Percentiles rank a stretch among this genome's conserved stretches.
Conservation (phyloP, 2,329 filamentous ascomycete species). For the Didymella pomorum region DNA sequence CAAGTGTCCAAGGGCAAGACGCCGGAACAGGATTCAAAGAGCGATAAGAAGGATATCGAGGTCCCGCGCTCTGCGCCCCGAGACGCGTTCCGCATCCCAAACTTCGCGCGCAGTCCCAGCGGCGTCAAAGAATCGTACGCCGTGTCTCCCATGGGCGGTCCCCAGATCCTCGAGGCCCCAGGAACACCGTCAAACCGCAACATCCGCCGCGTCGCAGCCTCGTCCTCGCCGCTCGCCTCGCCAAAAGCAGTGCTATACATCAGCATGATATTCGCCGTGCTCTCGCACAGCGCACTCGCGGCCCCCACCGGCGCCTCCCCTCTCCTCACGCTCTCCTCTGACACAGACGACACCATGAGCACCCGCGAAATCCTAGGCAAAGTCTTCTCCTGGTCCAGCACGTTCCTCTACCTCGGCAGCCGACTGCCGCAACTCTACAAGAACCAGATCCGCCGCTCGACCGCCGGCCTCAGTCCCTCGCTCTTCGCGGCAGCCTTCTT, state of each 20-base stretch:
- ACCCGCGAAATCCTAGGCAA: conserved; percentile 47
- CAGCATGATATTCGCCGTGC: conserved; percentile 55
- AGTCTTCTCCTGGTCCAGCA: conserved; percentile 55
- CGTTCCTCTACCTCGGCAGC: conserved; percentile 52
- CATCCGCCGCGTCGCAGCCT: conserved; percentile 46
- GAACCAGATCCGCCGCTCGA: conserved; percentile 69
- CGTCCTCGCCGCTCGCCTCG: conserved; percentile 55
- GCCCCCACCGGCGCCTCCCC: conserved; percentile 31
- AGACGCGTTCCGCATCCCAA: conserved; percentile 49
- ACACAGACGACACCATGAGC: conserved; percentile 15
- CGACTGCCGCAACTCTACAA: conserved; percentile 68
- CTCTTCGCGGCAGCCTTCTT: conserved; percentile 73
- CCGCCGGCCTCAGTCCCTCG: conserved; percentile 67
- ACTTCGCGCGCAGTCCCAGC: conserved; percentile 46
- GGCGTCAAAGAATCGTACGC: conserved; percentile 38
- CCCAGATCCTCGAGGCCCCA: conserved; percentile 8
- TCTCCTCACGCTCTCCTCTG: conserved; percentile 12
- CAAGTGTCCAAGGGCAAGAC: conserved; percentile 34
- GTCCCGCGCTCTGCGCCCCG: conserved; percentile 41
- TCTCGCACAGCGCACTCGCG: conserved; percentile 40
- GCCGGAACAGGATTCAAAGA: conserved; percentile 22
- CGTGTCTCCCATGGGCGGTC: conserved; percentile 24
- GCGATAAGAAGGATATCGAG: conserved; percentile 22
- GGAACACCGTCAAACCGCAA: conserved; percentile 37
- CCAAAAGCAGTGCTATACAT: conserved; percentile 58